phyloP scores from a whole-genome alignment of 495 filamentous ascomycete species.

The Trypethelium eluteriae region DNA sequence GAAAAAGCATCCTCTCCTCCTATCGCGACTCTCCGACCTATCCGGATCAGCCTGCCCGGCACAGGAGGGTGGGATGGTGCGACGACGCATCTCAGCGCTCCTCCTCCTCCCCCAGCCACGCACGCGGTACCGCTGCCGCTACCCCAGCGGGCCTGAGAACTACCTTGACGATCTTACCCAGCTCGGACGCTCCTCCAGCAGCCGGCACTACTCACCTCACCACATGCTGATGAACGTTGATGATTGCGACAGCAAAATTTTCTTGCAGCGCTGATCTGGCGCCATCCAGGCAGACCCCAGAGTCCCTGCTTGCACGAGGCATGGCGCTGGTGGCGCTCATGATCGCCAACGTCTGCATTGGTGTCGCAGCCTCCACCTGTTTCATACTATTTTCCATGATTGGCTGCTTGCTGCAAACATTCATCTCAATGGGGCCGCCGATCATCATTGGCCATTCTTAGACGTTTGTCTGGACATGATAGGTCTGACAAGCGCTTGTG shows the following conservation, averaged over 20 bases:
- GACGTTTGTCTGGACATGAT: background rate
- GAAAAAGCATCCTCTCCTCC: background rate
- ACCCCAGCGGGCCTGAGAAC: background rate
- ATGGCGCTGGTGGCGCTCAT: background rate
- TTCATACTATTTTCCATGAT: background rate
- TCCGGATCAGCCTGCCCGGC: background rate
- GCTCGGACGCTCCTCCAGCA: background rate
- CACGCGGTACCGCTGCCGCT: background rate
- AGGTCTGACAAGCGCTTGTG: background rate
- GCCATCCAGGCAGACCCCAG: background rate
- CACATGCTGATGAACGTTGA: too few species aligned
- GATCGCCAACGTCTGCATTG: background rate
- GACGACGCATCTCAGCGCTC: background rate
- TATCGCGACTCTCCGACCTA: background rate
- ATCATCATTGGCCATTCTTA: constrained; percentile 2
- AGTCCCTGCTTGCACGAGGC: background rate
- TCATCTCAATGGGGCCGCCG: background rate
- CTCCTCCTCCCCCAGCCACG: background rate
- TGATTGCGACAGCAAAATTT: background rate
- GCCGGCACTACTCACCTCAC: background rate
- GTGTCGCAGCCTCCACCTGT: background rate
- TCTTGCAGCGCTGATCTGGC: constrained; percentile 6
- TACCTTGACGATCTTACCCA: background rate
- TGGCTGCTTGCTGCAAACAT: background rate
- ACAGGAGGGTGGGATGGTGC: background rate